phyloP scores from a whole-genome alignment of 768 basidiomycete genomes.

The Mycena chlorophos region DNA sequence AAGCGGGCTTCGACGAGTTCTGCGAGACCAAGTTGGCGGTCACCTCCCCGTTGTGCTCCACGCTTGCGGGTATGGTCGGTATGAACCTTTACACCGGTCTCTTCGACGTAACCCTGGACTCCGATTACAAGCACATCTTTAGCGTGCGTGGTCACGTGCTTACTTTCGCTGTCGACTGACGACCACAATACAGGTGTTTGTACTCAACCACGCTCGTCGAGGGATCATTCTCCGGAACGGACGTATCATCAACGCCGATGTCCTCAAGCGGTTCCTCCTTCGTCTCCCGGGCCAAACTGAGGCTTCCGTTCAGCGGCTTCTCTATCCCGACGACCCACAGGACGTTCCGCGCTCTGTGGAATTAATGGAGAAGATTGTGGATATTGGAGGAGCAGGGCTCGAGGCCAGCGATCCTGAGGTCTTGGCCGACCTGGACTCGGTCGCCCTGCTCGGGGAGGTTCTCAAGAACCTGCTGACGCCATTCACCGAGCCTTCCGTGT shows the following conservation, averaged over 20 bases:
- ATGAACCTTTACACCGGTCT: slow-evolving; percentile 17
- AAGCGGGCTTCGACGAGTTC: slow-evolving; percentile 12
- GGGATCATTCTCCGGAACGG: slow-evolving; percentile 5
- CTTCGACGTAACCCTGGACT: slow-evolving; percentile 15
- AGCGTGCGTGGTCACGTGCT: slow-evolving; percentile 20
- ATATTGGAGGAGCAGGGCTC: slow-evolving; percentile 1
- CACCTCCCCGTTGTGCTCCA: slow-evolving; percentile 3
- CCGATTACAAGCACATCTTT: slow-evolving; percentile 22
- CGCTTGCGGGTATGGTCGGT: slow-evolving; percentile 8
- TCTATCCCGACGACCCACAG: slow-evolving; percentile 27
- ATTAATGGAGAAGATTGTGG: slow-evolving; percentile 22
- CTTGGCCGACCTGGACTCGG: neutral
- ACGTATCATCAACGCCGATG: neutral
- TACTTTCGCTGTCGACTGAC: too few species aligned
- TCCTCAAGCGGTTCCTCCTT: slow-evolving; percentile 1
- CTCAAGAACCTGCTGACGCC: slow-evolving; percentile 12
- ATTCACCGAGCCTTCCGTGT: slow-evolving; percentile 23
- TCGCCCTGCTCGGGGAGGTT: slow-evolving; percentile 15
- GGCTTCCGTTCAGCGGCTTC: neutral
- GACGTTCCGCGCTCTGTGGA: slow-evolving; percentile 35
- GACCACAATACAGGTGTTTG: slow-evolving; percentile 4
- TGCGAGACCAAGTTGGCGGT: neutral
- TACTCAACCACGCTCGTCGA: neutral
- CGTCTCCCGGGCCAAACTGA: neutral
- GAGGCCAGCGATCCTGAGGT: neutral